These are phyloP conservation scores for Barnettozyma vustinii DNA, from an alignment of 805 yeast genomes.

Conservation along the genomic window DNA sequence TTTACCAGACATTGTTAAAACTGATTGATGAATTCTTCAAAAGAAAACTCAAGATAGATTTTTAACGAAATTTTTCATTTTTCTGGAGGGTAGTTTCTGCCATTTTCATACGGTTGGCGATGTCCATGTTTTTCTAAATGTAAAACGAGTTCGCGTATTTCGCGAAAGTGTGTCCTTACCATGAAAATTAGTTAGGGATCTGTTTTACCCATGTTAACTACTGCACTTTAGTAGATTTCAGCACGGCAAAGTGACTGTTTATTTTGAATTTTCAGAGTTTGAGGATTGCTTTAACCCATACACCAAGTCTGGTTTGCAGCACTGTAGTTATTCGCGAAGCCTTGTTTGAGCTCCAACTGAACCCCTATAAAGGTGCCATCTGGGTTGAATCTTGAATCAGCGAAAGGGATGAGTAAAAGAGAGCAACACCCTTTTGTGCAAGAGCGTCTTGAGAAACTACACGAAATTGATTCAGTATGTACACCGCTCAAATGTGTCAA, in stretches of 20 bases:
- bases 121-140: neutral
- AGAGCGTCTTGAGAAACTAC: slow-evolving; percentile 45
- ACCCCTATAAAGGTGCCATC: neutral
- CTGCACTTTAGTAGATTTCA: slow-evolving; percentile 18
- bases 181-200: slow-evolving; percentile 19
- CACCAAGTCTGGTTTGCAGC: neutral
- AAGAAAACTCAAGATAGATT: neutral
- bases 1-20: slow-evolving; percentile 60
- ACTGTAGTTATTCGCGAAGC: neutral
- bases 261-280: neutral
- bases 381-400: neutral
- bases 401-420: slow-evolving; percentile 11
- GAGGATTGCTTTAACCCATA: neutral
- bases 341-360: neutral
- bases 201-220: slow-evolving; percentile 20
- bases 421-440: slow-evolving; percentile 36
- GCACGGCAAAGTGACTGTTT: slow-evolving; percentile 17
- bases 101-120: neutral
- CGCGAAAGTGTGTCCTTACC: slow-evolving; percentile 9
- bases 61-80: neutral
- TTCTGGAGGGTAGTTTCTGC: neutral
- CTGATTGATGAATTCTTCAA: slow-evolving; percentile 1
- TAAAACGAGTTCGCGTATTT: neutral
- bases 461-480: slow-evolving; percentile 40
- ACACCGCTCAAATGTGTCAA: neutral